Percentiles rank a stretch among this genome's conserved stretches.
These are phyloP conservation scores for Fomitopsis pulvina DNA, from an alignment of 768 basidiomycete genomes.

Conservation along the genomic window DNA sequence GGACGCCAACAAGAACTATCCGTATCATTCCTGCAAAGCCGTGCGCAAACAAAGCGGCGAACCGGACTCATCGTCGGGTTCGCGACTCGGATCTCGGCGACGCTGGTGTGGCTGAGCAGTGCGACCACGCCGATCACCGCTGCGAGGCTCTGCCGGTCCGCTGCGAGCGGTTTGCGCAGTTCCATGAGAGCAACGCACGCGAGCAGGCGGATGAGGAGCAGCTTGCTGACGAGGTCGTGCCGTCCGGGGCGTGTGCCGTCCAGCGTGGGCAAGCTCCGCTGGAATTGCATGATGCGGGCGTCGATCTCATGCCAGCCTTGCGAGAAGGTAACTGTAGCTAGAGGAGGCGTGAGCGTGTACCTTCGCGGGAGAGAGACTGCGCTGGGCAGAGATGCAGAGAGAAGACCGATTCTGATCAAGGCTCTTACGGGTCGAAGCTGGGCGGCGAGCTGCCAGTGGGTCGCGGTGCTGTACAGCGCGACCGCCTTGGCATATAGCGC, in stretches of 20 bases:
- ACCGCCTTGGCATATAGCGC: conserved; percentile 47
- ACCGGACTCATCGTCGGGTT: no score
- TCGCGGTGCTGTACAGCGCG: conserved; percentile 52
- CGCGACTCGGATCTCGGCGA: no score
- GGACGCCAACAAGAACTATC: no score
- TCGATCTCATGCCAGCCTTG: no score
- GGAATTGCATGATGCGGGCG: conserved; percentile 24
- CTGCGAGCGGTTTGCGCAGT: conserved; percentile 18
- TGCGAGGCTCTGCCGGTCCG: conserved; percentile 12
- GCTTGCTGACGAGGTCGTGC: conserved; percentile 11
- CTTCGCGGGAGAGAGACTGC: no score
- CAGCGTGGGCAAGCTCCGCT: conserved; percentile 13
- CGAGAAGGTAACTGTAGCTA: no score
- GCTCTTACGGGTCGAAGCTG: no score
- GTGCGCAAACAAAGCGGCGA: no score
- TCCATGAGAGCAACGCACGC: conserved; percentile 23
- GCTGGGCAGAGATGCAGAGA: conserved; percentile 34
- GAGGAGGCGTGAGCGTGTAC: no score
- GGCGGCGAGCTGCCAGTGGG: no score
- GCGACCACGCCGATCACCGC: conserved; percentile 16
- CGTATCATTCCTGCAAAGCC: no score
- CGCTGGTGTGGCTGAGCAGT: conserved; percentile 7
- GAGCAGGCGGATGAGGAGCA: conserved; percentile 21
- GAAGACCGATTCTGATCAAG: no score
- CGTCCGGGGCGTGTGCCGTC: conserved; percentile 8